Evolutionary conservation across 257 asterid species (phyloP), one percentile per base, ranked within the genome.

Genomic region (Solanum stenotomum): DNA sequence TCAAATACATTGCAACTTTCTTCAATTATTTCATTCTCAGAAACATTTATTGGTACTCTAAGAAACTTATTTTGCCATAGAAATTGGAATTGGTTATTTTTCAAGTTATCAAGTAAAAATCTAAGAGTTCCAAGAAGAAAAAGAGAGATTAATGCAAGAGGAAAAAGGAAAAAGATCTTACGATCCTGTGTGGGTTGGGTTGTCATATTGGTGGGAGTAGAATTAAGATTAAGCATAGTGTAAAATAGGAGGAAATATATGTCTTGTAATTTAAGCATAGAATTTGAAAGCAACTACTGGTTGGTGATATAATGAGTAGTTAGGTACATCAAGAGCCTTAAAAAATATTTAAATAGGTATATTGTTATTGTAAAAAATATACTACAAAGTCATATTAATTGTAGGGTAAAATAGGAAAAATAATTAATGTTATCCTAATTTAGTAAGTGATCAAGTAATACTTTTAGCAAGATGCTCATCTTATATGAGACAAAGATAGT

Each of bases 1-100:
- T 94, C 93, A 86, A 94, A 95, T 68, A 94, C 93, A 87, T 94
- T 90, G 94, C 99, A 97, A 37, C 94, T 95, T 68, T 94, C 95
- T 90, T 90, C 92, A 14, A 95, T 90, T 5, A 88, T 59, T 44
- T 95, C 99, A 6, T 95, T 93, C 9, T 88, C 90, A 6, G 96
- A 92, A 34, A 96, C 98, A 72, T 86, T 86, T 23, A 94, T 90
- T 1, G 97, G 94, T 56, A 92, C 83, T 82, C 90, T 89, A 18
- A 89, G 88, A 42, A 91, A 76, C 10, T 37, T 87, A 82, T 56
- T 83, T 78, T 89, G 65, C 94, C 94, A 74, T 3, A 74, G 67
- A 46, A 89, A 85, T 68, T 84, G 61, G 34, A 78, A 38, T 88
- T 91, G 91, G 52, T 88, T 91, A 93, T 90, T 93, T 89, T 92